A percentile compares a stretch with the other conserved stretches of the same genome.
Conservation (phyloP, 129 eudicot species). For the Ambrosia trifida region DNA sequence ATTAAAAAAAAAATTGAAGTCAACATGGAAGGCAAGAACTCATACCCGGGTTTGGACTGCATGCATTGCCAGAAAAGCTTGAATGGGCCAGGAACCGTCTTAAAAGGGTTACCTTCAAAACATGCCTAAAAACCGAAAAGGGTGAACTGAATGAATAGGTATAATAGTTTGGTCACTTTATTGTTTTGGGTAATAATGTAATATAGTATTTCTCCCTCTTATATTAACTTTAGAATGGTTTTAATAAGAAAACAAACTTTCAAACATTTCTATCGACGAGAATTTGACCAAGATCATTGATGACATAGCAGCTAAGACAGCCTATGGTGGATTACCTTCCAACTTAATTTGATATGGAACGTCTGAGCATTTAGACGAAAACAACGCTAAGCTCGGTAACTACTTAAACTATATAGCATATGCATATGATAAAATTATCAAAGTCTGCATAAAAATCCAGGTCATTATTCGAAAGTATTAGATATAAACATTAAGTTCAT, state of each 20-base stretch:
- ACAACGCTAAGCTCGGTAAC: not conserved
- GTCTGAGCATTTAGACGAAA: not conserved
- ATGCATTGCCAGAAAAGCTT: slow-evolving; percentile 93
- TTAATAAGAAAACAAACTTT: not conserved
- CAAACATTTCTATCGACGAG: not conserved
- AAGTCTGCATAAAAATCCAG: not conserved
- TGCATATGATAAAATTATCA: not conserved
- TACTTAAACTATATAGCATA: not conserved
- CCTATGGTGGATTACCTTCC: slow-evolving; percentile 1
- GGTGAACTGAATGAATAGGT: not conserved
- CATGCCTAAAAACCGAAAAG: slow-evolving; percentile 57
- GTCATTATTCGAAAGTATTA: not conserved
- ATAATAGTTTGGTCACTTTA: not conserved
- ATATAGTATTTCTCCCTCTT: not conserved
- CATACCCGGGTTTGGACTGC: slow-evolving; percentile 96
- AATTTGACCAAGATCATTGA: not conserved
- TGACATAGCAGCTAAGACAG: not conserved
- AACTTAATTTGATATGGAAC: not conserved
- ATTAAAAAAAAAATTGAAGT: not conserved
- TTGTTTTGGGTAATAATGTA: not conserved
- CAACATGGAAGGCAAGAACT: not conserved
- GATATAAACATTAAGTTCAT: not conserved
- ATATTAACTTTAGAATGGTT: not conserved
- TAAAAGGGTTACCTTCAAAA: slow-evolving; percentile 97
- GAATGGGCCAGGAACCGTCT: slow-evolving; percentile 97